phyloP scores from a whole-genome alignment of 805 yeast species.

The Wickerhamiella cacticola region DNA sequence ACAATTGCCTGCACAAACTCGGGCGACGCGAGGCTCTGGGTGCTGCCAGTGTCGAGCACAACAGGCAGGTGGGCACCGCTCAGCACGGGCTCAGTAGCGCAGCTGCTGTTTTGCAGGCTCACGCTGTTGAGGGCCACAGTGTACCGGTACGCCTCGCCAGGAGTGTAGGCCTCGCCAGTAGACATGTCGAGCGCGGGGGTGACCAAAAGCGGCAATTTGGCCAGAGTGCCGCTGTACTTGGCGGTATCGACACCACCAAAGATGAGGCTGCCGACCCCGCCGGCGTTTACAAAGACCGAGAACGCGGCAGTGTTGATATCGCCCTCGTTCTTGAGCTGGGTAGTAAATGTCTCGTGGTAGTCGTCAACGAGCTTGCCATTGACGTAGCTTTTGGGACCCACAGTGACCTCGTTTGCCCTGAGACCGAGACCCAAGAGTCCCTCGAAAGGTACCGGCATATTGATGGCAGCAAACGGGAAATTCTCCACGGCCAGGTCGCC shows the following conservation, averaged over 20 bases:
- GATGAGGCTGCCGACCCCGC: constrained; percentile 29
- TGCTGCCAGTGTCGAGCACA: constrained; percentile 48
- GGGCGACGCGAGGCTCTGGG: constrained; percentile 38
- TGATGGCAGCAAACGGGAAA: constrained; percentile 54
- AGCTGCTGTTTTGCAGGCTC: not conserved
- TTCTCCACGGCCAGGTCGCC: constrained; percentile 36
- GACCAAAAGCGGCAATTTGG: constrained; percentile 20
- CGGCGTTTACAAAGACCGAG: constrained; percentile 36
- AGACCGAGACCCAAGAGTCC: constrained; percentile 72
- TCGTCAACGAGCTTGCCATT: constrained; percentile 10
- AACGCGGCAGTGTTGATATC: constrained; percentile 32
- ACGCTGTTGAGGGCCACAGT: constrained; percentile 8
- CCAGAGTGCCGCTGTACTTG: constrained; percentile 29
- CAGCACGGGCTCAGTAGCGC: not conserved
- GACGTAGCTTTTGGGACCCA: constrained; percentile 13
- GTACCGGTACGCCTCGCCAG: constrained; percentile 14
- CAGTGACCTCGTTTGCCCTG: constrained; percentile 39
- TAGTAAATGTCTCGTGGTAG: constrained; percentile 24
- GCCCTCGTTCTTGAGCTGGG: constrained; percentile 29
- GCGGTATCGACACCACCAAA: constrained; percentile 33
- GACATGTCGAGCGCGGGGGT: not conserved
- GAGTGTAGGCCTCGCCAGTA: not conserved
- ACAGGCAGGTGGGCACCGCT: constrained; percentile 4
- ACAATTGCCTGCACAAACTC: constrained; percentile 23
- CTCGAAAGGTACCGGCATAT: constrained; percentile 43